Evolutionary conservation across 345 rosid species (phyloP).

Genomic region (Gossypium herbaceum): DNA sequence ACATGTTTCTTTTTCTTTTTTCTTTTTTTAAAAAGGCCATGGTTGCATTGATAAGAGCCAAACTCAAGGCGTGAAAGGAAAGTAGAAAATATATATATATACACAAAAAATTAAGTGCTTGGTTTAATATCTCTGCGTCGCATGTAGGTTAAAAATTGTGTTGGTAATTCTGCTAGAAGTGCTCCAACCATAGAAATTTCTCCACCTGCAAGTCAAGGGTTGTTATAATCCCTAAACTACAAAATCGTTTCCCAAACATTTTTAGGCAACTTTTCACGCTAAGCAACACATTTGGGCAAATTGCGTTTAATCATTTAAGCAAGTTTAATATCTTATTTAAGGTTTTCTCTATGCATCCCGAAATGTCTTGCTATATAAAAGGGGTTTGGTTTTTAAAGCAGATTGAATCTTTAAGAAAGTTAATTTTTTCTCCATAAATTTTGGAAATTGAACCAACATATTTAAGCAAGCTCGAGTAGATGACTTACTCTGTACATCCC

Average conservation of each 20-base stretch:
- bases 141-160: slow-evolving; percentile 78
- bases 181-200: slow-evolving; percentile 71
- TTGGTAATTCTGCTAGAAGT: slow-evolving; percentile 81
- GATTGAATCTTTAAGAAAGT: neutral
- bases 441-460: neutral
- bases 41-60: slow-evolving; percentile 5
- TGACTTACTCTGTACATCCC: slow-evolving; percentile 71
- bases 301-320: too few relatives aligned
- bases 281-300: too few relatives aligned
- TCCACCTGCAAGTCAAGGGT: slow-evolving; percentile 50
- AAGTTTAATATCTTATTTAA: too few relatives aligned
- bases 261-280: too few relatives aligned
- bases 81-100: neutral
- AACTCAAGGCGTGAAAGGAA: slow-evolving; percentile 19
- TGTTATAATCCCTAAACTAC: neutral
- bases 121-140: slow-evolving; percentile 66
- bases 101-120: slow-evolving; percentile 25
- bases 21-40: neutral
- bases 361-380: neutral
- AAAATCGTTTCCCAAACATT: neutral
- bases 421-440: neutral
- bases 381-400: neutral
- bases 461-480: neutral
- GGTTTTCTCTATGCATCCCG: neutral
- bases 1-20: neutral